Evolutionary conservation across 2,329 filamentous ascomycete genomes (phyloP).

Genomic region (Aspergillus floridensis): DNA sequence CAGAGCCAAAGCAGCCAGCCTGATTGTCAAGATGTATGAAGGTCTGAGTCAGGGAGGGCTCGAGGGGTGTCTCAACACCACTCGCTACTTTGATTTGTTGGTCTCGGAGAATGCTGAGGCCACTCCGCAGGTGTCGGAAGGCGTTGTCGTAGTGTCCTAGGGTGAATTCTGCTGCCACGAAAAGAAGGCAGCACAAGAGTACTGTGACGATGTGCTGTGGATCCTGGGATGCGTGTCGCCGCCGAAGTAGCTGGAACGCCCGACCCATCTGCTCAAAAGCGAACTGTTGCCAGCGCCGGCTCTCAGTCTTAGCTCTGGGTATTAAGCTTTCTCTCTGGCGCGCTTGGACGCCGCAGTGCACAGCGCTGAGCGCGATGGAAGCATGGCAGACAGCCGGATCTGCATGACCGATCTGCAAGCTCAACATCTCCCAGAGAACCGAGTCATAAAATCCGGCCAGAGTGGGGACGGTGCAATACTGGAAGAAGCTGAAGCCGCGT

Average conservation of each 20-base stretch:
- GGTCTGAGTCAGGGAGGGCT: neutral
- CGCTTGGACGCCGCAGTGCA: conserved; percentile 1
- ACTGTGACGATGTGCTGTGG: neutral
- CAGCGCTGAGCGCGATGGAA: conserved; percentile 5
- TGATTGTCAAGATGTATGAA: conserved; percentile 7
- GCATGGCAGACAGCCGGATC: conserved; percentile 8
- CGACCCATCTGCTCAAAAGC: conserved; percentile 5
- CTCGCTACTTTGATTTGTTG: neutral
- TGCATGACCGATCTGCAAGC: conserved; percentile 1
- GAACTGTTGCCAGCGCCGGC: conserved; percentile 3
- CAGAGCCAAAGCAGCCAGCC: neutral
- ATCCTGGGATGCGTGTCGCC: conserved; percentile 1
- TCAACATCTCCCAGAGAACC: neutral
- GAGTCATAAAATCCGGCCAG: neutral
- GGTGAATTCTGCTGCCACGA: neutral
- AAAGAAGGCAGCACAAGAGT: conserved; percentile 6
- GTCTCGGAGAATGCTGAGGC: neutral
- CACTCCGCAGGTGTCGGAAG: conserved; percentile 6
- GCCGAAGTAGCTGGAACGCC: neutral
- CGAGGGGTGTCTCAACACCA: neutral
- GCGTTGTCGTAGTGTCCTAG: conserved; percentile 2
- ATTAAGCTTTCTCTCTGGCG: neutral
- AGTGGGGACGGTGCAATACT: conserved; percentile 2
- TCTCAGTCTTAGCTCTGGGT: neutral
- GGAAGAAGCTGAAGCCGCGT: conserved; percentile 7